Percentiles rank a stretch among this genome's conserved stretches.
phyloP scores from a whole-genome alignment of 352 stramenopile genomes.

The Phytophthora capsici region DNA sequence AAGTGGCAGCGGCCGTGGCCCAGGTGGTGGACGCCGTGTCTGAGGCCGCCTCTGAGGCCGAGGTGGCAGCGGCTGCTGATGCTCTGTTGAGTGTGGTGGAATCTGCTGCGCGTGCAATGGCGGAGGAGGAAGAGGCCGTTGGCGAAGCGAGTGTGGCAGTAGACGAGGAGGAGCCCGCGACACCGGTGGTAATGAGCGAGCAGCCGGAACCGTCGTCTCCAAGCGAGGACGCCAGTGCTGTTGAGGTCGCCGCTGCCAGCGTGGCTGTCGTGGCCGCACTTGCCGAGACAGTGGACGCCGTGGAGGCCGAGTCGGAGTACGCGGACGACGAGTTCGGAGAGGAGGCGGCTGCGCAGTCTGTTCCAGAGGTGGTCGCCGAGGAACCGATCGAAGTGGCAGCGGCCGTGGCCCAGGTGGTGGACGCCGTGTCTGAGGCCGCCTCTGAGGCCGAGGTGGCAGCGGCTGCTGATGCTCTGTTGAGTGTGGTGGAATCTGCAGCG shows the following conservation, averaged over 20 bases:
- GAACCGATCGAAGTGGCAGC: neutral
- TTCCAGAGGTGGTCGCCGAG: neutral
- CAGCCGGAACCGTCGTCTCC: neutral
- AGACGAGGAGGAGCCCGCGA: neutral
- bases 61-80: neutral
- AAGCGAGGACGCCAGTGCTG: neutral
- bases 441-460: neutral
- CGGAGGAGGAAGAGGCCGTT: neutral
- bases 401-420: neutral
- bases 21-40: neutral
- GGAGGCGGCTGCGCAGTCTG: neutral
- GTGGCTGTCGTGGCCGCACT: neutral
- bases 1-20: neutral
- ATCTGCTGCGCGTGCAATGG: neutral
- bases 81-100: neutral
- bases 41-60: neutral
- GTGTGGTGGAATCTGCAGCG: neutral
- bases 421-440: neutral
- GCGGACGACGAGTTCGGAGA: neutral
- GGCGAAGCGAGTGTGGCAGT: neutral
- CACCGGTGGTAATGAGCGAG: neutral
- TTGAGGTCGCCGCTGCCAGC: neutral
- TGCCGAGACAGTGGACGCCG: neutral
- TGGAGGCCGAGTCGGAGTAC: neutral
- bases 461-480: neutral